These are phyloP conservation scores for Staphylotrichum longicolle DNA, from an alignment of 495 filamentous ascomycete species.

Conservation along the genomic window DNA sequence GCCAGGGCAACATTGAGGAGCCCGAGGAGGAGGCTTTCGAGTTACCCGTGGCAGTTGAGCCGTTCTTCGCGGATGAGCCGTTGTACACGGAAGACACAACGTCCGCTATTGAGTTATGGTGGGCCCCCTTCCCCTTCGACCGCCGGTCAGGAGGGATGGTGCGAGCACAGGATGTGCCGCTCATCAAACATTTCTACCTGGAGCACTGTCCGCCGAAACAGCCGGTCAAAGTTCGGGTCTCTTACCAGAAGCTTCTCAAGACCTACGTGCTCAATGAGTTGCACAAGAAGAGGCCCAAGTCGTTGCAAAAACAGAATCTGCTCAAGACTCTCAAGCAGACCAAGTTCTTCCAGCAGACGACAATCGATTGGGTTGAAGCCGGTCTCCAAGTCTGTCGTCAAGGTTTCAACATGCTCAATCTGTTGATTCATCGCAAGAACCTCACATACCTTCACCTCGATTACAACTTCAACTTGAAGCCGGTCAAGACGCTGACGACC, in stretches of 20 bases:
- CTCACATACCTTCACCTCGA: slow-evolving; percentile 97
- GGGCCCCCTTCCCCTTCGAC: slow-evolving; percentile 97
- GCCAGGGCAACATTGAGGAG: slow-evolving; percentile 78
- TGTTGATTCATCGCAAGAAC: slow-evolving; percentile 98
- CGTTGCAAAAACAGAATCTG: slow-evolving; percentile 90
- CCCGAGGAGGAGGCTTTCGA: slow-evolving; percentile 72
- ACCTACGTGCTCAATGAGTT: slow-evolving; percentile 95
- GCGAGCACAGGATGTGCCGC: slow-evolving; percentile 90
- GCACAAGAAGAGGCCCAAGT: slow-evolving; percentile 91
- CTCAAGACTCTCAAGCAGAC: slow-evolving; percentile 87
- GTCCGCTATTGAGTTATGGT: slow-evolving; percentile 92
- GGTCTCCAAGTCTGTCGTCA: slow-evolving; percentile 97
- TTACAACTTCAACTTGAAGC: slow-evolving; percentile 99
- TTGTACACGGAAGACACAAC: slow-evolving; percentile 88
- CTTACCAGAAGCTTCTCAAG: slow-evolving; percentile 97
- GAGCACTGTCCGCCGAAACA: slow-evolving; percentile 87
- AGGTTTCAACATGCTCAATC: slow-evolving; percentile 98
- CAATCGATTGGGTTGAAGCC: slow-evolving; percentile 99
- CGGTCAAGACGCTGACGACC: slow-evolving; percentile 96
- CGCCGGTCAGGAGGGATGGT: slow-evolving; percentile 97
- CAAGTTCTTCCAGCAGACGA: slow-evolving; percentile 99
- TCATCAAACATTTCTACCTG: slow-evolving; percentile 98
- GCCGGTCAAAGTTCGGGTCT: slow-evolving; percentile 97
- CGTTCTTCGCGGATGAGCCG: slow-evolving; percentile 87
- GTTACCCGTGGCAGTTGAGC: slow-evolving; percentile 74